Evolutionary conservation across 1,284 basidiomycete species (phyloP).

Genomic region (Ustilago crameri): DNA sequence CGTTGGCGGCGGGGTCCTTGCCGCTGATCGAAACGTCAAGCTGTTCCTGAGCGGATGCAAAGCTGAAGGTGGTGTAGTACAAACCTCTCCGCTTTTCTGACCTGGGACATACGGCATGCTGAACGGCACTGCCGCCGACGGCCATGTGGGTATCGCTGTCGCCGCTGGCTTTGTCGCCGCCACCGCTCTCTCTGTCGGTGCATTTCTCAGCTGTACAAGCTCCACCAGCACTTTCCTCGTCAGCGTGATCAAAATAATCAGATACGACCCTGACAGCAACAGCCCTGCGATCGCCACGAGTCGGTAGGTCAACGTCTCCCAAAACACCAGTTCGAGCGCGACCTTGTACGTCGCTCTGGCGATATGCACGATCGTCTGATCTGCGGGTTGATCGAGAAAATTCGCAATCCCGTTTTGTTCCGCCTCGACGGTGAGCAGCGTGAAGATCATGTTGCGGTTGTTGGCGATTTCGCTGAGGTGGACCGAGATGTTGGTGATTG

Average conservation of each 20-base stretch:
- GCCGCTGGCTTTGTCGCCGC: too few relatives aligned
- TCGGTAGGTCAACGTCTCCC: slow-evolving; percentile 7
- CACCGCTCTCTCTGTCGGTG: too few relatives aligned
- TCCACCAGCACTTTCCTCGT: slow-evolving; percentile 17
- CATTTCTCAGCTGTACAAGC: slow-evolving; percentile 14
- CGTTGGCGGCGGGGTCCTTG: slow-evolving; percentile 10
- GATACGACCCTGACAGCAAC: slow-evolving; percentile 1
- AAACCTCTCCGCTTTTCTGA: not conserved
- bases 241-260: slow-evolving; percentile 11
- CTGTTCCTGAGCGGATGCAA: not conserved
- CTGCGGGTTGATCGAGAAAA: not conserved
- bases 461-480: slow-evolving; percentile 2
- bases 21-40: not conserved
- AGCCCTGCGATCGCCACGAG: slow-evolving; percentile 16
- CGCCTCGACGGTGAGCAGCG: not conserved
- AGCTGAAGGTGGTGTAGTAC: not conserved
- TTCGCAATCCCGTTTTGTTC: not conserved
- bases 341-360: slow-evolving; percentile 6
- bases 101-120: not conserved
- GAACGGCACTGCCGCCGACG: not conserved
- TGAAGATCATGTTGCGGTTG: slow-evolving; percentile 2
- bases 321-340: slow-evolving; percentile 1
- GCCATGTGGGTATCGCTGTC: slow-evolving; percentile 1
- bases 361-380: not conserved
- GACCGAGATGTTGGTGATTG: not conserved